Conservation (phyloP, 805 yeast genomes). For the Yarrowia sp. region DNA sequence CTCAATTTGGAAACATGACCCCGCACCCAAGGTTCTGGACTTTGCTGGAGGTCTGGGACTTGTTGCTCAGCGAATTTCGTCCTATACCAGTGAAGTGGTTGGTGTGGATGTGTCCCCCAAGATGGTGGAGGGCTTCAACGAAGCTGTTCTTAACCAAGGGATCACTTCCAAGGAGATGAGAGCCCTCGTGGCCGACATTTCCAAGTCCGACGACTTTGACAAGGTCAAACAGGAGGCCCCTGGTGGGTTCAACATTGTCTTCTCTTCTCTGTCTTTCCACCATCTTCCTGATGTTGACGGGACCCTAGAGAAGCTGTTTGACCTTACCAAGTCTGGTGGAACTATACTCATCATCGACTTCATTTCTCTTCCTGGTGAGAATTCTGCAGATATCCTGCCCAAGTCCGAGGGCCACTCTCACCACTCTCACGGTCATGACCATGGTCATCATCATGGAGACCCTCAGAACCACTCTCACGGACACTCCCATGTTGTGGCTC, state of each 20-base stretch:
- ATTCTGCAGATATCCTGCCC: not conserved
- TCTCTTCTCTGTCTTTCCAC: constrained; percentile 33
- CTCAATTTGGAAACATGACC: not conserved
- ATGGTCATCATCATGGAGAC: not conserved
- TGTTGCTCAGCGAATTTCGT: constrained; percentile 30
- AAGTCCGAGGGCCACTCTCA: not conserved
- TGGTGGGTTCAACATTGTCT: constrained; percentile 30
- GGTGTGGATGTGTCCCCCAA: constrained; percentile 33
- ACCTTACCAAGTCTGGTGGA: constrained; percentile 29
- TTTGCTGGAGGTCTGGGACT: constrained; percentile 35
- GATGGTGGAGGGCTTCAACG: constrained; percentile 31
- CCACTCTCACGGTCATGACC: not conserved
- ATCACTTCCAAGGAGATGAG: constrained; percentile 28
- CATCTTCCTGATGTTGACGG: constrained; percentile 30
- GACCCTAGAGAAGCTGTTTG: constrained; percentile 26
- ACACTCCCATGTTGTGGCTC: constrained; percentile 3
- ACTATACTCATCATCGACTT: constrained; percentile 7
- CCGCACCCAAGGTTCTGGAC: constrained; percentile 30
- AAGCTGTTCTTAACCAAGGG: constrained; percentile 30
- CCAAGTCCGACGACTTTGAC: constrained; percentile 3
- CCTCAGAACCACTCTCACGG: constrained; percentile 3
- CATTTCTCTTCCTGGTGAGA: not conserved
- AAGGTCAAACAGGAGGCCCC: constrained; percentile 6
- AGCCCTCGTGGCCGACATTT: constrained; percentile 29
- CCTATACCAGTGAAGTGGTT: constrained; percentile 28